Percentiles rank a stretch among this genome's conserved stretches.
phyloP scores from a whole-genome alignment of 2,329 filamentous ascomycete genomes.

The Malbranchea cinnamomea region DNA sequence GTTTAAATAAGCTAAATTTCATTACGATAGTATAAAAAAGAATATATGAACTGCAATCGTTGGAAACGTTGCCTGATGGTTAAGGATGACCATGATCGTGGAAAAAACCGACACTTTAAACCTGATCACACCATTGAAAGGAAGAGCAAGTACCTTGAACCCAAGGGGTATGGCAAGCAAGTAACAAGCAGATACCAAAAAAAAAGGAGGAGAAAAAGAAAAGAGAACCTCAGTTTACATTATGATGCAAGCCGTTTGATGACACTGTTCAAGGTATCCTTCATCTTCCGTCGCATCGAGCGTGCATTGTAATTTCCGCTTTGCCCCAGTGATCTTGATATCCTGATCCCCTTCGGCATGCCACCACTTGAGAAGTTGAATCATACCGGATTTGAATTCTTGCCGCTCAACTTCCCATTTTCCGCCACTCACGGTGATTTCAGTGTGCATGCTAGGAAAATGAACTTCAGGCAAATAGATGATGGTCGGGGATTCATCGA shows the following conservation, averaged over 20 bases:
- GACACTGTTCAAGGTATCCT: conserved; percentile 56
- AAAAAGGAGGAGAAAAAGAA: not conserved
- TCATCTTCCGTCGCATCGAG: conserved; percentile 48
- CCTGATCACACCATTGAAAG: too few species aligned
- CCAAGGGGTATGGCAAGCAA: too few species aligned
- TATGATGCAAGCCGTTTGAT: conserved; percentile 33
- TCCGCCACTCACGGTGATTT: conserved; percentile 64
- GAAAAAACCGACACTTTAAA: too few species aligned
- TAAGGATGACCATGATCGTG: too few species aligned
- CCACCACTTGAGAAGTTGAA: conserved; percentile 84
- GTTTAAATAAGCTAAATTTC: too few species aligned
- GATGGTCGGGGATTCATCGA: conserved; percentile 56
- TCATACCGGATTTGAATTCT: conserved; percentile 50
- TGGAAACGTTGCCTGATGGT: too few species aligned
- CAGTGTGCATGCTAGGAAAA: conserved; percentile 60
- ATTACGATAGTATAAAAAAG: too few species aligned
- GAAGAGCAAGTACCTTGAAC: too few species aligned
- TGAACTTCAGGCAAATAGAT: conserved; percentile 85
- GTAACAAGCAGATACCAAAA: not conserved
- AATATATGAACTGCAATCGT: too few species aligned
- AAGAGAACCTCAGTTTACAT: conserved; percentile 25
- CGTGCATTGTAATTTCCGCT: conserved; percentile 37
- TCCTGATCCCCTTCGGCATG: conserved; percentile 73
- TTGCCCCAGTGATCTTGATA: conserved; percentile 59
- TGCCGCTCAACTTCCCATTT: conserved; percentile 76